Evolutionary conservation across 2,329 filamentous ascomycete genomes (phyloP), one percentile per base, ranked within the genome.

Genomic region (Dichotomopilus funicola): DNA sequence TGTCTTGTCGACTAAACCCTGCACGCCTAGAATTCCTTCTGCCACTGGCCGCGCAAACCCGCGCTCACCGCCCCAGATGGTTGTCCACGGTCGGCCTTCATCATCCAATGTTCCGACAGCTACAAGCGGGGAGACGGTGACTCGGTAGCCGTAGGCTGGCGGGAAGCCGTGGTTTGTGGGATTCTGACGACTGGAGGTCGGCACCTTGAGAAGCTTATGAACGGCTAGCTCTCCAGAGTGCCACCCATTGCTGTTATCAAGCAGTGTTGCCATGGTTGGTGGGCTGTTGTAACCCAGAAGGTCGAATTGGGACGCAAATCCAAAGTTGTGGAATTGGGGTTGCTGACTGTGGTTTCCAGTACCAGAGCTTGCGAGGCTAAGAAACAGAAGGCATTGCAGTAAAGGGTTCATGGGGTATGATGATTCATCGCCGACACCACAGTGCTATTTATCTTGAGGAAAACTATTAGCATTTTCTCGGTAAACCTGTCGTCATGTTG

Each of bases 51-150:
- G 75, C 0, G 83, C 81, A 62, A 92, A 88, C 0, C 87, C 87
- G 1, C 78, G 70, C 56, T 85, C 75, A 12, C 89, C 89, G n/a
- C 88, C 88, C 82, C 87, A 87, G 6, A 95, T 60, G 0, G 87
- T 87, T 12, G 86, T 87, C 89, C 89, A 95, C 1, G 87, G 88
- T 19, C 81, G 73, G 2, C 79, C 78, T 19, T 82, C 65, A 2
- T 72, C 69, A 64, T 94, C 89, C 1, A 91, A 71, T 0, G 87
- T 81, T 1, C 89, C 89, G 13, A 95, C 71, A 0, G 88, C 88
- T 11, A 94, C 74, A 6, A 94, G 74, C 0, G 88, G 83, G 0
- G 82, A 84, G 12, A 72, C 71, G 50, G 78, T 75, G 3, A 91
- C 75, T 59, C 88, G 78, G 59, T 76, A 73, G 1, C 76, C 81